Conservation (phyloP, 768 basidiomycete species). For the Rhizopogon vesiculosus region DNA sequence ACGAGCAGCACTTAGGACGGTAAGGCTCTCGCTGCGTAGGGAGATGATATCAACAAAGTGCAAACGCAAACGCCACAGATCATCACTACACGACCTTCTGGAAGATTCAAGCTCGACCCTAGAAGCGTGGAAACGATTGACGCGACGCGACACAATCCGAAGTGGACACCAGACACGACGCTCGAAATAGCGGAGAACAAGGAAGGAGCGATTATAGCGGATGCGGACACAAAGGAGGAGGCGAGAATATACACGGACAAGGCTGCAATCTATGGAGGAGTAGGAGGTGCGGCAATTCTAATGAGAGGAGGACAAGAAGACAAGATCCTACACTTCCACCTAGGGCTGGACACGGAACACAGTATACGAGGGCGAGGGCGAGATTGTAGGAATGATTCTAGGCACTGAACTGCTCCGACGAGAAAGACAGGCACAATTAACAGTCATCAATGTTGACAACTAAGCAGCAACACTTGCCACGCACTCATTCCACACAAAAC, state of each 20-base stretch:
- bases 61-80: neutral
- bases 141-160: conserved; percentile 2
- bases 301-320: no score
- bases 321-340: neutral
- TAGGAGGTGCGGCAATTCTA: conserved; percentile 16
- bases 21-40: no score
- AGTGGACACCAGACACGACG: conserved; percentile 4
- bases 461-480: conserved; percentile 7
- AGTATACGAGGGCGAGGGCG: conserved; percentile 15
- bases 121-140: conserved; percentile 11
- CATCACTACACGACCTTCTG: neutral
- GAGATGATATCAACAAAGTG: neutral
- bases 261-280: conserved; percentile 1
- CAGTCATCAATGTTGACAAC: conserved; percentile 11
- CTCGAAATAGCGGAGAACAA: conserved; percentile 1
- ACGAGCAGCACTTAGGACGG: neutral
- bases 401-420: conserved; percentile 5
- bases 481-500: neutral
- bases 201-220: neutral
- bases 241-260: conserved; percentile 13
- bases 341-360: conserved; percentile 1
- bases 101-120: conserved; percentile 2
- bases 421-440: neutral
- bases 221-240: neutral
- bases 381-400: conserved; percentile 8